Evolutionary conservation across 129 eudicot genomes (phyloP), one percentile per base, ranked within the genome.

Genomic region (Heracleum sosnowskyi): DNA sequence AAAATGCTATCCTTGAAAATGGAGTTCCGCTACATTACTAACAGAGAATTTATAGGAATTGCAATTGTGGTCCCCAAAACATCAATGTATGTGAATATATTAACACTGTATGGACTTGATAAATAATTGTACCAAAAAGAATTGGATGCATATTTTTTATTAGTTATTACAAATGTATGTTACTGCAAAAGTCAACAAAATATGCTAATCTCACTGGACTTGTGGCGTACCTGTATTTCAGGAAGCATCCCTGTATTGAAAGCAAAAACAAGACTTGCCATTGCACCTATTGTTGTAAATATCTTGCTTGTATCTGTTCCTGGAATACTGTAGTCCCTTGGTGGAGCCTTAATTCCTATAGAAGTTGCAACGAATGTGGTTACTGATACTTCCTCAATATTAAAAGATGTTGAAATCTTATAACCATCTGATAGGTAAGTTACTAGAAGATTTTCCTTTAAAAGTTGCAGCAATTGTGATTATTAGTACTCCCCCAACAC

Each of bases 191-290:
- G 26, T 40, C 31, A 22, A 39, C 9, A 11, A 22, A 40, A 71
- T 11, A 71, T 71, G 51, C 17, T 39, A 22, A 36, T 72, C 11
- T 0, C 63, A 55, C n/a, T 42, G 51, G 31, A 39, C 39, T 17
- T 42, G n/a, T 49, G 18, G 60, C 37, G 0, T 46, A 96, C 99
- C 91, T 96, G 99, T 51, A 96, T 96, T 83, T 96, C 99, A 26
- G 99, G 99, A 57, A 96, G 95, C 99, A 96, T 96, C 82, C 99
- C 97, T 11, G 99, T 95, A 82, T 92, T 95, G 85, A 91, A 91
- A 18, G 96, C 87, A 82, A 95, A 95, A 80, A 92, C 95, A 69
- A 90, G 93, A 83, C 87, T 92, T 68, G 97, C 97, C 79, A 89
- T 79, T 79, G 97, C 97, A 85, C 99, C 96, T 13, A 95, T 86